These are phyloP conservation scores for Blastomyces parvus DNA, from an alignment of 2,329 filamentous ascomycete species.

Conservation along the genomic window DNA sequence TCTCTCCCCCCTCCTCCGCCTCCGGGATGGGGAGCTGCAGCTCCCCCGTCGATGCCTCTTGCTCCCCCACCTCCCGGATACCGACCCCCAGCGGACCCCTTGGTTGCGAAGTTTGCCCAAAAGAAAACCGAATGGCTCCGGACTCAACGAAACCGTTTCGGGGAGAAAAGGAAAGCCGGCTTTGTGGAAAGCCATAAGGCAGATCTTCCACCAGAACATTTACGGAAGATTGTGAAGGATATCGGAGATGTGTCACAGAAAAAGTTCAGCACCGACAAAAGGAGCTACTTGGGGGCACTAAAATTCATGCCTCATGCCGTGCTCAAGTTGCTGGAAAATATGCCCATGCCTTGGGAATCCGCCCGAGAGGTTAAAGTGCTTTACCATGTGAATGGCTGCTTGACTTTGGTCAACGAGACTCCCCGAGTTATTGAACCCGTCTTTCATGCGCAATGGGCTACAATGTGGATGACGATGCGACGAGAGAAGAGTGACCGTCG, in stretches of 20 bases:
- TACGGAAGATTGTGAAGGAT: slow-evolving; percentile 96
- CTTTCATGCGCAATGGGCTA: slow-evolving; percentile 97
- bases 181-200: slow-evolving; percentile 98
- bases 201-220: slow-evolving; percentile 95
- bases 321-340: slow-evolving; percentile 93
- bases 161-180: slow-evolving; percentile 91
- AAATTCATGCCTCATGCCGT: slow-evolving; percentile 99
- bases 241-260: slow-evolving; percentile 99
- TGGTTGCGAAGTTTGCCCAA: slow-evolving; percentile 87
- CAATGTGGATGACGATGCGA: slow-evolving; percentile 98
- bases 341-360: slow-evolving; percentile 99
- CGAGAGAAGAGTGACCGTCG: slow-evolving; percentile 93
- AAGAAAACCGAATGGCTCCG: slow-evolving; percentile 99
- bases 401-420: slow-evolving; percentile 93
- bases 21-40: slow-evolving; percentile 51
- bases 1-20: slow-evolving; percentile 58
- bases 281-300: slow-evolving; percentile 89
- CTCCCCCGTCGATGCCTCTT: slow-evolving; percentile 44
- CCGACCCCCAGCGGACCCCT: slow-evolving; percentile 68
- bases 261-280: slow-evolving; percentile 97
- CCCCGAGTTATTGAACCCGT: slow-evolving; percentile 95
- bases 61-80: slow-evolving; percentile 80
- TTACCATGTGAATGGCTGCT: slow-evolving; percentile 94
- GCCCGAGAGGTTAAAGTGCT: slow-evolving; percentile 93
- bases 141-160: slow-evolving; percentile 80